These are phyloP conservation scores for Solanum tacnaense DNA, from an alignment of 257 asterid genomes.

Conservation along the genomic window DNA sequence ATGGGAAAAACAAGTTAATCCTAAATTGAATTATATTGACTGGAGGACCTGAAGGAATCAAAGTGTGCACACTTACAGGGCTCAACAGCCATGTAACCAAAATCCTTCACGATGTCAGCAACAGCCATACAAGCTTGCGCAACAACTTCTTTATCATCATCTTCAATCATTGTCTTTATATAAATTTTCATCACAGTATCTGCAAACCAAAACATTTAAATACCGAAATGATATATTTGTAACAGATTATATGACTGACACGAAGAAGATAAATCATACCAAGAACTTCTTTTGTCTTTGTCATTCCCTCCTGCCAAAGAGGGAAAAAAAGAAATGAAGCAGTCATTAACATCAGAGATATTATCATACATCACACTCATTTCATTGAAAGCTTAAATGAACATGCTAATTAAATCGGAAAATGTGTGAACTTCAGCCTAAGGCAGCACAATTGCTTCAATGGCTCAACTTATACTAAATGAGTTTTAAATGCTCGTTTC, in stretches of 20 bases:
- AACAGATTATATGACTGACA: neutral
- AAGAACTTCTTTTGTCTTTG: conserved; percentile 65
- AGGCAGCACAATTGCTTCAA: neutral
- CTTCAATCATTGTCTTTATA: conserved; percentile 75
- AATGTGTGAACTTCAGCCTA: neutral
- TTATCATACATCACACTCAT: neutral
- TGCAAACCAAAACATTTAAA: conserved; percentile 14
- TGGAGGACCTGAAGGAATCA: conserved; percentile 2
- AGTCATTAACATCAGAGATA: neutral
- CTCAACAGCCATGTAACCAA: conserved; percentile 78
- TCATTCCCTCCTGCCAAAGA: conserved; percentile 61
- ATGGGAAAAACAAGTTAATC: neutral
- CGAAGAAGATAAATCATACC: conserved; percentile 38
- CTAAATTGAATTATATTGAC: neutral
- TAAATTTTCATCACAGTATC: conserved; percentile 78
- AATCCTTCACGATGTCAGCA: conserved; percentile 74
- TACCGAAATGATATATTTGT: neutral
- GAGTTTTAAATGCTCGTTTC: neutral
- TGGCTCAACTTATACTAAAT: neutral
- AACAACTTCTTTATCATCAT: conserved; percentile 97
- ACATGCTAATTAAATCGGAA: neutral
- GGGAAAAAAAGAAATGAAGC: neutral
- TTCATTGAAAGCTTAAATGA: neutral
- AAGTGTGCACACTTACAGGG: conserved; percentile 57
- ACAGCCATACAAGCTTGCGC: conserved; percentile 90